These are phyloP conservation scores for Osmozyma mogii DNA, from an alignment of 805 yeast species.

Conservation along the genomic window DNA sequence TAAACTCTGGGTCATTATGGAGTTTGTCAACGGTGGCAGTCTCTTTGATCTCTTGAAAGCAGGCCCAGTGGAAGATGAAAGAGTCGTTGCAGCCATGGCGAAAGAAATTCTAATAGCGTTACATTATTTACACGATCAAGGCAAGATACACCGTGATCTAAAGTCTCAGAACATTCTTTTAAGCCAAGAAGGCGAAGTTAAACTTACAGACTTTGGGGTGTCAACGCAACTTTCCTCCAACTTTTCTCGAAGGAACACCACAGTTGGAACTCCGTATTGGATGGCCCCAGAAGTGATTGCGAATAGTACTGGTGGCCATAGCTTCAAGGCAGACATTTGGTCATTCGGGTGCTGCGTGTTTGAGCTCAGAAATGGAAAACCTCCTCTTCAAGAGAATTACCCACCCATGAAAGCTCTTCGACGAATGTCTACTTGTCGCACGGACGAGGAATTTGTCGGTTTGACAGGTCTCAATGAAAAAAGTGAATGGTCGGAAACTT, in stretches of 20 bases:
- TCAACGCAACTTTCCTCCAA: slow-evolving; percentile 35
- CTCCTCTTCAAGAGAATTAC: slow-evolving; percentile 29
- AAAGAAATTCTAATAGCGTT: slow-evolving; percentile 53
- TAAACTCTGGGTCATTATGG: slow-evolving; percentile 78
- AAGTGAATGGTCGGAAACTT: slow-evolving; percentile 14
- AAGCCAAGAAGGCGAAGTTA: slow-evolving; percentile 30
- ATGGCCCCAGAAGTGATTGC: slow-evolving; percentile 57
- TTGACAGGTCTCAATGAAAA: slow-evolving; percentile 18
- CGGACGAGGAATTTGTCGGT: slow-evolving; percentile 22
- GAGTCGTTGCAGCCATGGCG: slow-evolving; percentile 43
- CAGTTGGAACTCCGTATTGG: slow-evolving; percentile 56
- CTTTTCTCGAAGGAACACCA: slow-evolving; percentile 35
- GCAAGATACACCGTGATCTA: slow-evolving; percentile 63
- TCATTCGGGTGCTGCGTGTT: slow-evolving; percentile 72
- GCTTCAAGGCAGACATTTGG: slow-evolving; percentile 67
- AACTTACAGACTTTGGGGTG: slow-evolving; percentile 40
- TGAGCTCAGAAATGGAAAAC: slow-evolving; percentile 64
- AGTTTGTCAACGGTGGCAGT: slow-evolving; percentile 72
- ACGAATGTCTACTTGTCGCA: slow-evolving; percentile 25
- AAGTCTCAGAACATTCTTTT: slow-evolving; percentile 35
- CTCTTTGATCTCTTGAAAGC: slow-evolving; percentile 56
- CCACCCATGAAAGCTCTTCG: slow-evolving; percentile 40
- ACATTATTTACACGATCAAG: slow-evolving; percentile 57
- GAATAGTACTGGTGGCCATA: slow-evolving; percentile 50
- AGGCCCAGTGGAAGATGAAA: slow-evolving; percentile 49